Percentiles rank a stretch among this genome's conserved stretches.
phyloP scores from a whole-genome alignment of 2,329 filamentous ascomycete species.

The Aureobasidium musti region DNA sequence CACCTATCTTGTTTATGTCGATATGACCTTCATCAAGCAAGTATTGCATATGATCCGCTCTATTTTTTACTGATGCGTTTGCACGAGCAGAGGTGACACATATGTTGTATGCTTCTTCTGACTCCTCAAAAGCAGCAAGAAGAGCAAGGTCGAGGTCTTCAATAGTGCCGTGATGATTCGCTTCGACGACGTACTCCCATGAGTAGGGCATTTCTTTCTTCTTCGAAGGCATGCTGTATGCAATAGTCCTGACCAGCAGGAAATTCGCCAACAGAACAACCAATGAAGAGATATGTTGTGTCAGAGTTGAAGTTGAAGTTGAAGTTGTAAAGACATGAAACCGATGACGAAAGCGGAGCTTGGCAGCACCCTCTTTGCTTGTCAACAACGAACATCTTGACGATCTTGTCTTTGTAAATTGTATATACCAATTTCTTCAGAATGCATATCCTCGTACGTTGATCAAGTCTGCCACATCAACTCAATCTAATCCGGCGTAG shows the following conservation, averaged over 20 bases:
- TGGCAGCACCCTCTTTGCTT: background rate
- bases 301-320: background rate
- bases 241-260: background rate
- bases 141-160: background rate
- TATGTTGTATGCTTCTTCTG: background rate
- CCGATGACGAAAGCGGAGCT: slow-evolving; percentile 22
- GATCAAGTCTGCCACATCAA: background rate
- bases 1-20: background rate
- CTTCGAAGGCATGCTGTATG: background rate
- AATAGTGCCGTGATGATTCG: background rate
- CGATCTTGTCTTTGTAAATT: background rate
- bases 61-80: background rate
- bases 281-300: background rate
- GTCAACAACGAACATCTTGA: slow-evolving; percentile 1
- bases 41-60: background rate
- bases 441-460: slow-evolving; percentile 34
- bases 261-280: too few species aligned
- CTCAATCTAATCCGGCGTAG: slow-evolving; percentile 36
- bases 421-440: background rate
- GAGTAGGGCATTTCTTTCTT: background rate
- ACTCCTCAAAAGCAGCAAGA: background rate
- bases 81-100: background rate
- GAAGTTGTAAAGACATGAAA: background rate
- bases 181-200: background rate
- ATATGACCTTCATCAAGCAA: slow-evolving; percentile 1